Evolutionary conservation across 805 yeast genomes (phyloP).

Genomic region (Kurtzmaniella fragi): DNA sequence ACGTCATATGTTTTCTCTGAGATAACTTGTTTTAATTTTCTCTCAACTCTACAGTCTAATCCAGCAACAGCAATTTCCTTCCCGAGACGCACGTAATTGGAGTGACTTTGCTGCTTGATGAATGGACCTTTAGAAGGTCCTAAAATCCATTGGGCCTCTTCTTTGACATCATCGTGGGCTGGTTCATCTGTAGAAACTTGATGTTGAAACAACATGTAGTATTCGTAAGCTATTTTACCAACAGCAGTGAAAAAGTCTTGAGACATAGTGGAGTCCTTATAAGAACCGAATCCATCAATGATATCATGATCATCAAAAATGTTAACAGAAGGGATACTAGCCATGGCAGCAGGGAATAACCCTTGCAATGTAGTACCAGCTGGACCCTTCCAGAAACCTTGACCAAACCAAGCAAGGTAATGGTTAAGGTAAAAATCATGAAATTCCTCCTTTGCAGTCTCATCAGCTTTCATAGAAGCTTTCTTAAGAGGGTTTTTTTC

Average conservation of each 20-base stretch:
- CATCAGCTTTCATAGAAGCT: conserved; percentile 31
- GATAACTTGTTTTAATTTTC: conserved; percentile 58
- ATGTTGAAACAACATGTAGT: conserved; percentile 90
- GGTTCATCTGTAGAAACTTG: conserved; percentile 50
- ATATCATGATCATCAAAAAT: conserved; percentile 94
- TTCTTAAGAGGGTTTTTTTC: conserved; percentile 48
- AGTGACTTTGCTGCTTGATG: conserved; percentile 61
- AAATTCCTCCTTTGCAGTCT: conserved; percentile 50
- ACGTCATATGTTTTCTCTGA: conserved; percentile 49
- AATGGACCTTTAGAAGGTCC: conserved; percentile 60
- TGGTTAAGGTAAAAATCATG: conserved; percentile 64
- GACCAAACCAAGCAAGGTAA: conserved; percentile 86
- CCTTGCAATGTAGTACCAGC: conserved; percentile 62
- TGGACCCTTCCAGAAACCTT: conserved; percentile 76
- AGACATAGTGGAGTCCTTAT: conserved; percentile 68
- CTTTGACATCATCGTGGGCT: conserved; percentile 21
- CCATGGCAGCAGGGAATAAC: conserved; percentile 67
- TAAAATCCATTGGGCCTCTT: conserved; percentile 56
- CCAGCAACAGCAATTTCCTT: conserved; percentile 68
- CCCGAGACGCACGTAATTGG: conserved; percentile 72
- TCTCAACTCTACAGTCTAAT: conserved; percentile 89
- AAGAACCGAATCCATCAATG: conserved; percentile 94
- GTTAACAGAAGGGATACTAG: conserved; percentile 81
- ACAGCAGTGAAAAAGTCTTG: conserved; percentile 63
- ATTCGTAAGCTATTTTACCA: conserved; percentile 77